These are phyloP conservation scores for Chrysoporthe austroafricana DNA, from an alignment of 2,329 filamentous ascomycete genomes.

Conservation along the genomic window DNA sequence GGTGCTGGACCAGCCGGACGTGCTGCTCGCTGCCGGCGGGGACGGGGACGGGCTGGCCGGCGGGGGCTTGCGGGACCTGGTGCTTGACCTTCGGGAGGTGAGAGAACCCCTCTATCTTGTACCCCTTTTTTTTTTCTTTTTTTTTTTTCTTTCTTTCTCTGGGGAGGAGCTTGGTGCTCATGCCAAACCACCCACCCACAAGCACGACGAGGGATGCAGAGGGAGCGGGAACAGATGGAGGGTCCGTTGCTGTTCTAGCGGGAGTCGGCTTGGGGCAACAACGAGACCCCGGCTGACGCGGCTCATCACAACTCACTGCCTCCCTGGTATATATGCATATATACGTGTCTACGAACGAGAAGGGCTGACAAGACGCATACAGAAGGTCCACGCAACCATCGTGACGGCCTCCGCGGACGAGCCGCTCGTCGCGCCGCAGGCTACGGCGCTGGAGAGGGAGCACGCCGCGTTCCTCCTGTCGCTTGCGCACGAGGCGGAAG, in stretches of 20 bases:
- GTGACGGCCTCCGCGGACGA: conserved; percentile 73
- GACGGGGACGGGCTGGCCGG: conserved; percentile 42
- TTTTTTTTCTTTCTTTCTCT: background rate
- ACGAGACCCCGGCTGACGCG: background rate
- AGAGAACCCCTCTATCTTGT: conserved; percentile 30
- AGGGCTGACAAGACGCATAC: conserved; percentile 23
- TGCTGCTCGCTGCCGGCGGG: conserved; percentile 63
- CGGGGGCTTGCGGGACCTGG: conserved; percentile 55
- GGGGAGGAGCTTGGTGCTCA: too few relatives aligned
- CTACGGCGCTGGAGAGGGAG: conserved; percentile 69
- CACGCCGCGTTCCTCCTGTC: conserved; percentile 73
- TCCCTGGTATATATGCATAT: background rate
- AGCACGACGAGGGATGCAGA: too few relatives aligned
- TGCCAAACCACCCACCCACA: too few relatives aligned
- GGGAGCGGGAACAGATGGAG: too few relatives aligned
- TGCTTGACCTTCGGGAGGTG: conserved; percentile 68
- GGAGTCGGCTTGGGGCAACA: too few relatives aligned
- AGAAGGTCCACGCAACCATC: conserved; percentile 68
- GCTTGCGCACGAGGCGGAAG: conserved; percentile 74
- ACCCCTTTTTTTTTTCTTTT: conserved; percentile 32
- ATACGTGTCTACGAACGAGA: background rate
- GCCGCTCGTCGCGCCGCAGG: conserved; percentile 65
- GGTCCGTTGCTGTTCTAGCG: too few relatives aligned
- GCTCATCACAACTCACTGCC: background rate
- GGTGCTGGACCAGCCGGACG: conserved; percentile 68